A percentile compares a stretch with the other conserved stretches of the same genome.
Conservation (phyloP, 2,329 filamentous ascomycete species). For the Parafenestella ontariensis region DNA sequence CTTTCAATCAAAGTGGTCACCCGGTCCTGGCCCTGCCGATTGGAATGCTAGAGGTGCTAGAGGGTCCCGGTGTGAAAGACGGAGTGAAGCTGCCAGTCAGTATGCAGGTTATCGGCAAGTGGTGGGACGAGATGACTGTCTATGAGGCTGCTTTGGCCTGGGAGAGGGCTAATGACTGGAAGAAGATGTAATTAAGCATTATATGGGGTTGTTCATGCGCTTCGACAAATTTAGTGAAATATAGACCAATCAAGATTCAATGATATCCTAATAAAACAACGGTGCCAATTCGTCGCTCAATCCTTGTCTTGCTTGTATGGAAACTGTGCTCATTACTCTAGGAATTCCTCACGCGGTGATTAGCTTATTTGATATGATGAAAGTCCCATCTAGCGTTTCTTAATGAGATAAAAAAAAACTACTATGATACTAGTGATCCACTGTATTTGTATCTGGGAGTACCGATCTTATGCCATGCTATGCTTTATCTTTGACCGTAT, state of each 20-base stretch:
- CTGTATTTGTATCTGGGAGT: too few species aligned
- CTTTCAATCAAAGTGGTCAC: slow-evolving; percentile 65
- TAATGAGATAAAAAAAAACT: too few species aligned
- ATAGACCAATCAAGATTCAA: too few species aligned
- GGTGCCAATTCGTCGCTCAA: too few species aligned
- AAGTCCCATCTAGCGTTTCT: too few species aligned
- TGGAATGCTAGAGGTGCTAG: slow-evolving; percentile 53
- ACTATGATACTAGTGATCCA: too few species aligned
- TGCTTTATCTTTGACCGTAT: neutral
- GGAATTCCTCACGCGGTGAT: too few species aligned
- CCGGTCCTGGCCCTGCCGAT: slow-evolving; percentile 62
- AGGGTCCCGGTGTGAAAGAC: slow-evolving; percentile 42
- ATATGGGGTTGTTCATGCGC: neutral
- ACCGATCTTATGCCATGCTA: neutral
- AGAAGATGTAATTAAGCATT: slow-evolving; percentile 20
- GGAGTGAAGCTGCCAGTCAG: slow-evolving; percentile 57
- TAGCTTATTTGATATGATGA: too few species aligned
- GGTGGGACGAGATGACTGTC: slow-evolving; percentile 60
- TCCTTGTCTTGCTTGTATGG: too few species aligned
- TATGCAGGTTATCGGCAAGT: slow-evolving; percentile 62
- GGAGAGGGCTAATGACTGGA: slow-evolving; percentile 58
- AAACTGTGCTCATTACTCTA: too few species aligned
- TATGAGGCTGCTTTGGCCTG: slow-evolving; percentile 56
- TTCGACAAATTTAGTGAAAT: too few species aligned
- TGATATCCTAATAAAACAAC: too few species aligned